Percentiles rank a stretch among this genome's conserved stretches.
phyloP scores from a whole-genome alignment of 768 basidiomycete genomes.

The Lentinula aciculospora region DNA sequence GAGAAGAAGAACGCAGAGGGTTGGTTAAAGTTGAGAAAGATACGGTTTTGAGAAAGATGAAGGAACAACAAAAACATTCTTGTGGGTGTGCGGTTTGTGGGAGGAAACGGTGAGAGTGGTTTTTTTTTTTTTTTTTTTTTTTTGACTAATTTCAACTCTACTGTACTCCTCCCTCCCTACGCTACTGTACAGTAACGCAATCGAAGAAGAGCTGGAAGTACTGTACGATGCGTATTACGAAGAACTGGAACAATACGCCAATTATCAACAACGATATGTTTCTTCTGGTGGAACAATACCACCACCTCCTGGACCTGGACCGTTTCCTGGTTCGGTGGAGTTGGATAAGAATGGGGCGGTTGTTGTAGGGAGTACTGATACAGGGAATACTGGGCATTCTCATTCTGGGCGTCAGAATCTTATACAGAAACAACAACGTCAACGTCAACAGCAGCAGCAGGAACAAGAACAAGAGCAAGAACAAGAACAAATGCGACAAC shows the following conservation, averaged over 20 bases:
- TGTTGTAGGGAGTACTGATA: too few relatives aligned
- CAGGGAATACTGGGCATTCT: constrained; percentile 16
- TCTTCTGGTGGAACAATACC: constrained; percentile 84
- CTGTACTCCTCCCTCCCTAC: too few relatives aligned
- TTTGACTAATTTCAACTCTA: constrained; percentile 12
- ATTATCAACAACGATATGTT: constrained; percentile 94
- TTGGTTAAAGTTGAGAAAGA: constrained; percentile 98
- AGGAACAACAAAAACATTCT: constrained; percentile 96
- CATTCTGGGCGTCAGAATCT: not conserved
- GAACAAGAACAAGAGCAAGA: too few relatives aligned
- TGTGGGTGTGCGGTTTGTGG: constrained; percentile 97
- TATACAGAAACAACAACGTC: not conserved
- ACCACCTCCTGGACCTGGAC: constrained; percentile 93
- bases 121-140: constrained; percentile 17
- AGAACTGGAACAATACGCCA: constrained; percentile 99
- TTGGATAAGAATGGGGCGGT: constrained; percentile 86
- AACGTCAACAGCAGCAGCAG: not conserved
- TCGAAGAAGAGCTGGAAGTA: constrained; percentile 99
- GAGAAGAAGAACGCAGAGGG: constrained; percentile 83
- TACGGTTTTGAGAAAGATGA: constrained; percentile 97
- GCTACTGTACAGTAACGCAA: constrained; percentile 96
- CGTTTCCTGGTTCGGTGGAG: constrained; percentile 97
- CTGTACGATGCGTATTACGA: constrained; percentile 99
- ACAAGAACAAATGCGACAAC: too few relatives aligned
- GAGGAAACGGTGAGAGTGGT: constrained; percentile 79